Percentiles rank a stretch among this genome's conserved stretches.
Evolutionary conservation across 2,329 filamentous ascomycete species (phyloP).

Genomic region (Teratosphaeria viscida): DNA sequence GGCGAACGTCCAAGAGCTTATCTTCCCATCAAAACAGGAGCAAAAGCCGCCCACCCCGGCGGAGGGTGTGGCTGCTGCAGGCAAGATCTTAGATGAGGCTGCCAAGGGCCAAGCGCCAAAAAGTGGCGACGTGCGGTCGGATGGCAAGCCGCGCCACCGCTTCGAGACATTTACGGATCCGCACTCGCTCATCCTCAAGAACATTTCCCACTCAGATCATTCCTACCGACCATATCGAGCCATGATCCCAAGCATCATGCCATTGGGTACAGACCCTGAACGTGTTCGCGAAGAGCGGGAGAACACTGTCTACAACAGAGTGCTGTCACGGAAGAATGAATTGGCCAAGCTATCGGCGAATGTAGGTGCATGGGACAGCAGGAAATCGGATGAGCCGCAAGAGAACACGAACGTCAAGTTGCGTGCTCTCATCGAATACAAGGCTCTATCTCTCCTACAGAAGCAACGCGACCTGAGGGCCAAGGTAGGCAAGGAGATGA

Average conservation of each 20-base stretch:
- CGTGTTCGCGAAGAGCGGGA: constrained; percentile 79
- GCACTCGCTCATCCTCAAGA: constrained; percentile 45
- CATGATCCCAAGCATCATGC: constrained; percentile 79
- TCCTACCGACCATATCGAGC: constrained; percentile 62
- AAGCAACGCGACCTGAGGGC: constrained; percentile 82
- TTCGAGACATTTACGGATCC: constrained; percentile 71
- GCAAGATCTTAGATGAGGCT: constrained; percentile 43
- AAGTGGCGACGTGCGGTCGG: constrained; percentile 21
- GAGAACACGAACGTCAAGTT: constrained; percentile 76
- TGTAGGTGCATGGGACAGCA: constrained; percentile 74
- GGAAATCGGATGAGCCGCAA: constrained; percentile 54
- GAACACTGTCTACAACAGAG: constrained; percentile 78
- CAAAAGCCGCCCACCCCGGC: constrained; percentile 38
- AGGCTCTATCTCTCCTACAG: constrained; percentile 74
- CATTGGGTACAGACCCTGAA: constrained; percentile 78
- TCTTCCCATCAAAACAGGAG: constrained; percentile 61
- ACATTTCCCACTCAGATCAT: constrained; percentile 73
- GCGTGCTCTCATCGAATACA: constrained; percentile 90
- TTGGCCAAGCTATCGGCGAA: constrained; percentile 77
- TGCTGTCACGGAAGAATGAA: constrained; percentile 74
- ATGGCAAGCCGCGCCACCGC: constrained; percentile 28
- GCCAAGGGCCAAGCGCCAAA: constrained; percentile 32
- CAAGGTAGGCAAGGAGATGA: constrained; percentile 81
- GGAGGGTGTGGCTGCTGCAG: constrained; percentile 32
- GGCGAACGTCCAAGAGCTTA: constrained; percentile 64